Evolutionary conservation across 148 eudicot genomes (phyloP), one percentile per base, ranked within the genome.

Genomic region (Rhododendron ferrugineum): DNA sequence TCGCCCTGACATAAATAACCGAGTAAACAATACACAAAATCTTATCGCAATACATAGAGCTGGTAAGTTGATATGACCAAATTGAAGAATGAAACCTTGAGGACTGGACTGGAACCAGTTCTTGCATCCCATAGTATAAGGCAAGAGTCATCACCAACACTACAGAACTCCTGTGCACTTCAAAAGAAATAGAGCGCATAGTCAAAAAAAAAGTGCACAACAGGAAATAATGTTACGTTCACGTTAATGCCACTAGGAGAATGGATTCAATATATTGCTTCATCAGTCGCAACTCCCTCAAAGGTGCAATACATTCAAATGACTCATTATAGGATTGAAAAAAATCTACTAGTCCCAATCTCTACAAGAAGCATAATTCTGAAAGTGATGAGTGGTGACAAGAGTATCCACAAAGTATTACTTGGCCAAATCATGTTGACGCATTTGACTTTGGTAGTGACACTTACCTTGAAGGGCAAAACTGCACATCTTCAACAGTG

Each of bases 401-500:
- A 0, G 20, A 78, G 20, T 46, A 47, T 78, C 56, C 81, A 37
- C 11, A 8, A 40, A 75, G 23, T 78, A n/a, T 9, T 37, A 20
- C 70, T 82, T 64, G 42, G 20, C 42, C 5, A 32, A 73, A 58
- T 18, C 58, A 14, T 23, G 30, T 28, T 26, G 11, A 28, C 6
- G 22, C 66, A 64, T 62, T 78, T 85, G 36, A 44, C 40, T 16
- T 68, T 70, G 50, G 82, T 1, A 78, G 68, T 56, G 85, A 26
- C 79, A 87, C 28, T 44, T 90, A 96, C 99, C 98, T 97, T 85
- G 94, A 87, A 73, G 99, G 98, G 86, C 95, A 94, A 87, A 97
- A 97, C 78, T 97, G 98, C 50, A 97, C 99, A 92, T 97, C 99
- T 87, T 97, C 98, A 72, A 97, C 99, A 88, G 99, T 97, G 84